These are phyloP conservation scores for Ordospora colligata DNA, from an alignment of 371 early-diverging fungal genomes.

Conservation along the genomic window DNA sequence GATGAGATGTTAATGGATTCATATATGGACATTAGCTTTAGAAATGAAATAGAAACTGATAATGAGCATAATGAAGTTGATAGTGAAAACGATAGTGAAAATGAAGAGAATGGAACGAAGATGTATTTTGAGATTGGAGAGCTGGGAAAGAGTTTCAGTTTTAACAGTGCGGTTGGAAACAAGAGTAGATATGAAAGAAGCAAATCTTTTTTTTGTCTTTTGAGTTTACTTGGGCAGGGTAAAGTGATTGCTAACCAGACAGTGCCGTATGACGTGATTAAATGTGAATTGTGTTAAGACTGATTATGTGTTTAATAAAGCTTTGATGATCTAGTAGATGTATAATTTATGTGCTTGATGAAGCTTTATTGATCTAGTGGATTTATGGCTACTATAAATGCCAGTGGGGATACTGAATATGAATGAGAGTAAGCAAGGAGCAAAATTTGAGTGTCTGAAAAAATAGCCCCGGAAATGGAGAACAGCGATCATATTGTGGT, in stretches of 20 bases:
- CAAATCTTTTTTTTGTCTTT: background rate
- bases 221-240: background rate
- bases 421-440: too few relatives aligned
- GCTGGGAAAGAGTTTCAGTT: background rate
- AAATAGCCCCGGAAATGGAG: constrained; percentile 51
- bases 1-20: background rate
- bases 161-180: background rate
- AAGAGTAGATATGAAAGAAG: background rate
- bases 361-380: background rate
- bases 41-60: background rate
- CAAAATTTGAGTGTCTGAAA: background rate
- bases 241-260: background rate
- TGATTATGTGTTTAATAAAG: background rate
- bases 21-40: background rate
- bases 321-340: background rate
- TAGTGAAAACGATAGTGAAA: background rate
- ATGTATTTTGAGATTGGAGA: background rate
- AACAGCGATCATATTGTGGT: constrained; percentile 68
- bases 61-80: background rate
- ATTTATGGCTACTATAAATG: too few relatives aligned
- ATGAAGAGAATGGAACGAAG: background rate
- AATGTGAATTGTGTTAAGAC: background rate
- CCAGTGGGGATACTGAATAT: too few relatives aligned
- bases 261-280: background rate
- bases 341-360: background rate